A percentile compares a stretch with the other conserved stretches of the same genome.
Evolutionary conservation across 129 eudicot genomes (phyloP).

Genomic region (Tagetes erecta): DNA sequence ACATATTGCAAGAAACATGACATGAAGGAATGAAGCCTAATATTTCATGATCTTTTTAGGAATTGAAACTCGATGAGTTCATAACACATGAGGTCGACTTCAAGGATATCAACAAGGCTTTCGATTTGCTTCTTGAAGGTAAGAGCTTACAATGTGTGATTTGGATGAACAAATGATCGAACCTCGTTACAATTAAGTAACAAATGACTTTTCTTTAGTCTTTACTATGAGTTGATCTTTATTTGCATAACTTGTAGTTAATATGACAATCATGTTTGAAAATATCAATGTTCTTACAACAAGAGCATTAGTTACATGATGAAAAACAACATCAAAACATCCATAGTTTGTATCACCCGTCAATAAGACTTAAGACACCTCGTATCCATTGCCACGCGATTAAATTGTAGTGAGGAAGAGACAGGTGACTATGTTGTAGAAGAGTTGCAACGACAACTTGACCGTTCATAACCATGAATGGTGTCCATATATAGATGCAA

Average conservation of each 20-base stretch:
- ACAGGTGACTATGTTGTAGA: not conserved
- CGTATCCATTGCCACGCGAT: not conserved
- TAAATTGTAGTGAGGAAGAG: not conserved
- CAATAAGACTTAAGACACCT: not conserved
- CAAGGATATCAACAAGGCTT: slow-evolving; percentile 74
- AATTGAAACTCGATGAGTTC: slow-evolving; percentile 64
- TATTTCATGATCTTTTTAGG: slow-evolving; percentile 36
- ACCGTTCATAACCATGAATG: not conserved
- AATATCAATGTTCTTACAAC: not conserved
- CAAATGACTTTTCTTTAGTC: not conserved
- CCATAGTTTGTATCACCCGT: not conserved
- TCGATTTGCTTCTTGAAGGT: slow-evolving; percentile 59
- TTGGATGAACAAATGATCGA: slow-evolving; percentile 62
- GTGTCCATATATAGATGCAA: not conserved
- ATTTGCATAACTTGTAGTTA: too few relatives aligned
- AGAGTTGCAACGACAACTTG: not conserved
- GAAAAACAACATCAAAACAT: not conserved
- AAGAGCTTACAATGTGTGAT: slow-evolving; percentile 71
- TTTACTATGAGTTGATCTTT: too few relatives aligned
- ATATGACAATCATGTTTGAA: too few relatives aligned
- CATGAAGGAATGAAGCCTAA: not conserved
- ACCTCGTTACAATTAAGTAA: too few relatives aligned
- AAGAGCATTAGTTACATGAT: not conserved
- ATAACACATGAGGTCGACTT: slow-evolving; percentile 72
- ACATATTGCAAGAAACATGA: not conserved